phyloP scores from a whole-genome alignment of 495 filamentous ascomycete species.

The Aspergillus mulundensis region DNA sequence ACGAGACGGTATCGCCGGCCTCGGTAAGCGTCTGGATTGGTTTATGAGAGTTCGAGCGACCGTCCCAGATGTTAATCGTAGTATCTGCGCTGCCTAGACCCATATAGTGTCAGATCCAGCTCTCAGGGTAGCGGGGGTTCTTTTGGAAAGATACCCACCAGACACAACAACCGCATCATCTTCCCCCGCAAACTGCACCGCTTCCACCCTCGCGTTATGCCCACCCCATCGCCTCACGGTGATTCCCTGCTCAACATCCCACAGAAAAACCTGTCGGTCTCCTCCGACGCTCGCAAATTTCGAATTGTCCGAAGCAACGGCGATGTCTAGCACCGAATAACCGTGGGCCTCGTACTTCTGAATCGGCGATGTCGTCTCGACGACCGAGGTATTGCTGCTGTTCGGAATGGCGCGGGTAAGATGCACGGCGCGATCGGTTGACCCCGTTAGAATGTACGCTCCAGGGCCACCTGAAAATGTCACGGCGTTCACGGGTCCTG shows the following conservation, averaged over 20 bases:
- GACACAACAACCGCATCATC: constrained; percentile 65
- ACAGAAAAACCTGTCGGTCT: constrained; percentile 84
- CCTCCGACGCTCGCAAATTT: constrained; percentile 79
- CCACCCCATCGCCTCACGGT: constrained; percentile 73
- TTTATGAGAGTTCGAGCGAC: constrained; percentile 54
- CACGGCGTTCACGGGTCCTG: constrained; percentile 41
- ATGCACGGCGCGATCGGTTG: constrained; percentile 76
- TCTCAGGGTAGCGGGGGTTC: neutral
- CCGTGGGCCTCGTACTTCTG: constrained; percentile 87
- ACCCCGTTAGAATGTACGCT: constrained; percentile 72
- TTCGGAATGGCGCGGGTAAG: constrained; percentile 65
- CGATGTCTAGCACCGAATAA: constrained; percentile 80
- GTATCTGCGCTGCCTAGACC: constrained; percentile 68
- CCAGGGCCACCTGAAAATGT: constrained; percentile 37
- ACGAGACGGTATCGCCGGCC: constrained; percentile 70
- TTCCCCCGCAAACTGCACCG: constrained; percentile 69
- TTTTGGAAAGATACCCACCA: constrained; percentile 32
- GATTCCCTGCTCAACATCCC: constrained; percentile 79
- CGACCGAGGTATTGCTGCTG: constrained; percentile 31
- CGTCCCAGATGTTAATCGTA: constrained; percentile 85
- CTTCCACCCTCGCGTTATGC: constrained; percentile 70
- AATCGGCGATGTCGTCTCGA: constrained; percentile 55
- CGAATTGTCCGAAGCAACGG: constrained; percentile 71
- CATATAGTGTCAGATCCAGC: neutral
- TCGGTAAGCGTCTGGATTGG: constrained; percentile 76